Percentiles rank a stretch among this genome's conserved stretches.
Conservation (phyloP, 2,329 filamentous ascomycete species). For the Aspergillus awamori region DNA sequence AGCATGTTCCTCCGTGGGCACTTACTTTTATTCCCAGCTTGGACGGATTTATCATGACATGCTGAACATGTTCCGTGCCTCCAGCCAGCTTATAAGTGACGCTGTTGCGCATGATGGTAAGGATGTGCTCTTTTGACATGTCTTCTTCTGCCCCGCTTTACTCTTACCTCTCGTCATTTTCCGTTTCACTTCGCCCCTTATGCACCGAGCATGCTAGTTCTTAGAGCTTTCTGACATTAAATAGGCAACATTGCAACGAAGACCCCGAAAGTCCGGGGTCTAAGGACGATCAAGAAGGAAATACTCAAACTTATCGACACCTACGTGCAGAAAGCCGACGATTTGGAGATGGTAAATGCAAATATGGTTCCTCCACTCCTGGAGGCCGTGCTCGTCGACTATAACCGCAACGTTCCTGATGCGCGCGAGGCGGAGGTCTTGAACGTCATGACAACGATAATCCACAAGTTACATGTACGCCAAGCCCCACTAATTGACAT, state of each 20-base stretch:
- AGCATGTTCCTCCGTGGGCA: slow-evolving; percentile 93
- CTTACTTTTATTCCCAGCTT: slow-evolving; percentile 98
- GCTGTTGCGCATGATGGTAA: slow-evolving; percentile 81
- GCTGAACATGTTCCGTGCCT: slow-evolving; percentile 97
- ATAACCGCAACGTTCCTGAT: slow-evolving; percentile 94
- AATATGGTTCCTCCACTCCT: slow-evolving; percentile 96
- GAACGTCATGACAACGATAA: slow-evolving; percentile 96
- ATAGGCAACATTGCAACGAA: slow-evolving; percentile 88
- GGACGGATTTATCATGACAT: slow-evolving; percentile 97
- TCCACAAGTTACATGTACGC: slow-evolving; percentile 93
- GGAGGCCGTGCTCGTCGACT: slow-evolving; percentile 91
- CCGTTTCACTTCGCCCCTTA: neutral
- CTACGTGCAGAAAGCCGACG: slow-evolving; percentile 97
- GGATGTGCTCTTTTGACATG: slow-evolving; percentile 21
- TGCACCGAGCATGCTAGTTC: neutral
- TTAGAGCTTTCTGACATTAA: neutral
- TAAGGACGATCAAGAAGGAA: slow-evolving; percentile 98
- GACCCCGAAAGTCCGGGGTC: slow-evolving; percentile 91
- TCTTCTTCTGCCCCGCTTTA: neutral
- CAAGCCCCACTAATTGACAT: neutral
- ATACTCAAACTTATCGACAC: slow-evolving; percentile 98
- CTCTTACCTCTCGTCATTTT: neutral
- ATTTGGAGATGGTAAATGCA: slow-evolving; percentile 86
- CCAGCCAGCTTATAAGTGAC: slow-evolving; percentile 94
- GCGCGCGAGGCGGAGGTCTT: slow-evolving; percentile 95